Percentiles rank a stretch among this genome's conserved stretches.
Conservation (phyloP, 345 rosid genomes). For the sweet orange (Citrus sinensis) region DVS_A1.0 CM039164.1:28028001-28028500, state of each 20-base stretch:
- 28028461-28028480: conserved; percentile 14
- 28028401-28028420: conserved; percentile 25
- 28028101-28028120: background rate
- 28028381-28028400: conserved; percentile 31
- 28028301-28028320: background rate
- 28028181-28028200: too few relatives aligned
- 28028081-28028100: background rate
- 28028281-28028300: background rate
- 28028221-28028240: too few relatives aligned
- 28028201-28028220: too few relatives aligned
- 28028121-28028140: too few relatives aligned
- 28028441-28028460: conserved; percentile 17
- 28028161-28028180: too few relatives aligned
- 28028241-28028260: too few relatives aligned
- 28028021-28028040: background rate
- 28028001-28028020: conserved; percentile 2
- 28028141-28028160: too few relatives aligned
- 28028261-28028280: background rate
- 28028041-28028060: background rate
- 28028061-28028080: background rate
- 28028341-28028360: conserved; percentile 1
- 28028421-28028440: conserved; percentile 31
- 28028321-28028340: background rate
- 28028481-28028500: background rate
- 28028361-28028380: conserved; percentile 19